These are phyloP conservation scores for Taphrina flavorubra DNA, from an alignment of 1,139 yeast genomes.

Conservation along the genomic window DNA sequence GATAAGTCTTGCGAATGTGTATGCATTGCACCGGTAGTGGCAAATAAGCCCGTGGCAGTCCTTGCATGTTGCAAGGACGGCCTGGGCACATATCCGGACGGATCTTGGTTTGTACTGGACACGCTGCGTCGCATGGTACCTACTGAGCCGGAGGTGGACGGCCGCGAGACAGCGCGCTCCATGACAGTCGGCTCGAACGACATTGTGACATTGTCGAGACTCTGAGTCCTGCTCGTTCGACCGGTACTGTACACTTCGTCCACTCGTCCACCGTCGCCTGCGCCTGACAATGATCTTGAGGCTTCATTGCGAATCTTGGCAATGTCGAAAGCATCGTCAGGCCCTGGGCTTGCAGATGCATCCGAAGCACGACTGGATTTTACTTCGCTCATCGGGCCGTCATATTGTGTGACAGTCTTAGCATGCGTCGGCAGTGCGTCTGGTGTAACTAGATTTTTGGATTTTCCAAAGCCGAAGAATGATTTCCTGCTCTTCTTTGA, in stretches of 20 bases:
- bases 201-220: slow-evolving; percentile 26
- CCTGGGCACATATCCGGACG: slow-evolving; percentile 24
- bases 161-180: neutral
- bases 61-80: slow-evolving; percentile 25
- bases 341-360: neutral
- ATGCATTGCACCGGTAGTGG: neutral
- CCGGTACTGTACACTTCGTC: neutral
- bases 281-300: neutral
- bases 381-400: neutral
- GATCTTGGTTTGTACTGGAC: neutral
- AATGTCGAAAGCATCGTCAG: slow-evolving; percentile 22
- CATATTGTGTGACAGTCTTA: neutral
- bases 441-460: slow-evolving; percentile 35
- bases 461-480: slow-evolving; percentile 26
- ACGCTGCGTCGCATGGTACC: neutral
- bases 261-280: neutral
- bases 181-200: neutral
- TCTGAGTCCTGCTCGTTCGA: slow-evolving; percentile 10
- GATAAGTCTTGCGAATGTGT: neutral
- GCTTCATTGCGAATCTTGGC: slow-evolving; percentile 33
- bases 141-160: neutral
- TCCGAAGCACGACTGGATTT: neutral
- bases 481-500: slow-evolving; percentile 41
- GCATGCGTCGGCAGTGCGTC: slow-evolving; percentile 33
- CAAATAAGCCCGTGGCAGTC: slow-evolving; percentile 9